Evolutionary conservation across 192 early-diverging fungal genomes (phyloP), one percentile per base, ranked within the genome.

Genomic region (Chytriomyces confervae): DNA sequence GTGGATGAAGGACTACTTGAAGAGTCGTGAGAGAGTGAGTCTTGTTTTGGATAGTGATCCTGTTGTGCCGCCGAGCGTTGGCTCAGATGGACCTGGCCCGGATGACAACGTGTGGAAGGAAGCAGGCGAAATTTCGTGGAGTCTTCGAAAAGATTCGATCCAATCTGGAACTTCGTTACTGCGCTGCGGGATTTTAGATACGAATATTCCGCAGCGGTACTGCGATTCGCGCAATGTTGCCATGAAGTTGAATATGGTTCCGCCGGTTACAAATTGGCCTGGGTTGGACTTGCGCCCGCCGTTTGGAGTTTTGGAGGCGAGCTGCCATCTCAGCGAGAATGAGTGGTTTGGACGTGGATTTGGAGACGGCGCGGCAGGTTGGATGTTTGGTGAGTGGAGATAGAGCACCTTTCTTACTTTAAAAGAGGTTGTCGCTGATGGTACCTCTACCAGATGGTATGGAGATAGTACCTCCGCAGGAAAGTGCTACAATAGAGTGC

Each of bases 311-410:
- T 24, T 75, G 50, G 66, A 53, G 51, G 48, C 64, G 3, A 57
- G 8, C 11, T 79, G 78, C 61, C 50, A 45, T n/a, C n/a, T 72
- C 7, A 53, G 69, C 69, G 70, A 79, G 49, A 73, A 45, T 27
- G 16, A n/a, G 27, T 79, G 78, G 78, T 68, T 66, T 61, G 72
- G 65, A 20, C 36, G 48, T 46, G 45, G 44, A 36, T 79, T 64
- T 53, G 78, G 78, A 23, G 72, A 49, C 5, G 72, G 71, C 13
- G 78, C 64, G 11, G 78, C 71, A 18, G 78, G 78, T 23, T 79
- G 78, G 78, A 69, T 77, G 76, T 57, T 61, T 57, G 51, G 67
- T 77, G n/a, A 61, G 76, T 53, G 36, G 36, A 36, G 36, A 36
- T 36, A 36, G 36, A 36, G 36, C 53, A n/a, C 2, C 53, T 57